phyloP scores from a whole-genome alignment of 202 grass and related monocot genomes.

The Panicum virgatum region DNA sequence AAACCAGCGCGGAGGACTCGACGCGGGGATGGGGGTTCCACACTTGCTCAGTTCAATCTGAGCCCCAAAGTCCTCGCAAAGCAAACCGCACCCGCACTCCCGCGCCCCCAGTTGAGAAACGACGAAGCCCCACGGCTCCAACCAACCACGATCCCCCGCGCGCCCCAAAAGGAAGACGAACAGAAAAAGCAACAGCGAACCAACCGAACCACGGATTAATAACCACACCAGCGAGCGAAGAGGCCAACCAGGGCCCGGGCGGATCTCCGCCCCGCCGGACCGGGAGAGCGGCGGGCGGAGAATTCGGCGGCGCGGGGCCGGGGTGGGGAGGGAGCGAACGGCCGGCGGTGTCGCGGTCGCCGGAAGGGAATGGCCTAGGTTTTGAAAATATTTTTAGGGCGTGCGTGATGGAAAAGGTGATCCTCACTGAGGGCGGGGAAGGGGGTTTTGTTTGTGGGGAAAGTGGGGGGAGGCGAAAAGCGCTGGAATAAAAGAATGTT shows the following conservation, averaged over 20 bases:
- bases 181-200: not conserved
- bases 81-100: not conserved
- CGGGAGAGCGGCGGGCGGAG: not conserved
- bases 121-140: not conserved
- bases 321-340: not conserved
- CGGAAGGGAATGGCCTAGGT: no score
- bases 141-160: not conserved
- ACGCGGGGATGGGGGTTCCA: not conserved
- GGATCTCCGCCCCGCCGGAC: not conserved
- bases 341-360: not conserved
- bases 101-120: not conserved
- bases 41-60: not conserved
- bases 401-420: no score
- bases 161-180: not conserved
- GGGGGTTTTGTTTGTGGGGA: conserved; percentile 24
- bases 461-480: not conserved
- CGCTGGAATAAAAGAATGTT: not conserved
- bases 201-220: not conserved
- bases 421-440: not conserved
- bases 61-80: not conserved
- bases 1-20: not conserved
- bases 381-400: no score
- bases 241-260: not conserved
- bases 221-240: not conserved
- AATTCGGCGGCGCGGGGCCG: not conserved